Conservation (phyloP, 1,284 basidiomycete genomes). For the Inonotus obliquus region DNA sequence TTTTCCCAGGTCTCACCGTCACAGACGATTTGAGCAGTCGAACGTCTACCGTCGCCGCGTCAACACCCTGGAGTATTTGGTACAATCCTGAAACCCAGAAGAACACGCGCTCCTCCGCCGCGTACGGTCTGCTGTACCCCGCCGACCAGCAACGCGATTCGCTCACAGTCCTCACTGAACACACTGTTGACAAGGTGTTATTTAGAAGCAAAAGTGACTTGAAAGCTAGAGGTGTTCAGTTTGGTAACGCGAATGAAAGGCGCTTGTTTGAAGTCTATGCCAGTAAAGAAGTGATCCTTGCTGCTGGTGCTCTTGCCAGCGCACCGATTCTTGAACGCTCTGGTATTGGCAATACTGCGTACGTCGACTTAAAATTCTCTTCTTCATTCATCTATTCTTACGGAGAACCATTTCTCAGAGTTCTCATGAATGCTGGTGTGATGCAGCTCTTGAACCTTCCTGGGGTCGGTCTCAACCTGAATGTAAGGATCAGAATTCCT, state of each 20-base stretch:
- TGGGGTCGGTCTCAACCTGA: slow-evolving; percentile 25
- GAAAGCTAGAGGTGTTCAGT: slow-evolving; percentile 24
- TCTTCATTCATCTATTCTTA: not conserved
- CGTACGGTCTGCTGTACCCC: slow-evolving; percentile 36
- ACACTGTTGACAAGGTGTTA: slow-evolving; percentile 29
- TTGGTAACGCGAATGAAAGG: slow-evolving; percentile 19
- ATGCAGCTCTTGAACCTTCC: slow-evolving; percentile 25
- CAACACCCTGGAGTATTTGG: slow-evolving; percentile 25
- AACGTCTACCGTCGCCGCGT: slow-evolving; percentile 19
- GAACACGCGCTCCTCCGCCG: slow-evolving; percentile 32
- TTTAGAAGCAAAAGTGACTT: slow-evolving; percentile 20
- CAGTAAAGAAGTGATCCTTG: slow-evolving; percentile 25
- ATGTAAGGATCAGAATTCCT: slow-evolving; percentile 13
- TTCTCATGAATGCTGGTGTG: slow-evolving; percentile 21
- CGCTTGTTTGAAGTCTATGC: slow-evolving; percentile 20
- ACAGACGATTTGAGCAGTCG: slow-evolving; percentile 23
- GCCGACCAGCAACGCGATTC: slow-evolving; percentile 27
- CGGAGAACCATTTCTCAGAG: not conserved
- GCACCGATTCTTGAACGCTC: slow-evolving; percentile 26
- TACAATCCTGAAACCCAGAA: slow-evolving; percentile 20
- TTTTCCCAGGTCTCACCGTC: slow-evolving; percentile 19
- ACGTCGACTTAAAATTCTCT: not conserved
- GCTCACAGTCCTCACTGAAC: slow-evolving; percentile 31
- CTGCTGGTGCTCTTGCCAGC: slow-evolving; percentile 23
- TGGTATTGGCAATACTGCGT: slow-evolving; percentile 24